Evolutionary conservation across 2,329 filamentous ascomycete genomes (phyloP).

Genomic region (Trichoderma sp.): DNA sequence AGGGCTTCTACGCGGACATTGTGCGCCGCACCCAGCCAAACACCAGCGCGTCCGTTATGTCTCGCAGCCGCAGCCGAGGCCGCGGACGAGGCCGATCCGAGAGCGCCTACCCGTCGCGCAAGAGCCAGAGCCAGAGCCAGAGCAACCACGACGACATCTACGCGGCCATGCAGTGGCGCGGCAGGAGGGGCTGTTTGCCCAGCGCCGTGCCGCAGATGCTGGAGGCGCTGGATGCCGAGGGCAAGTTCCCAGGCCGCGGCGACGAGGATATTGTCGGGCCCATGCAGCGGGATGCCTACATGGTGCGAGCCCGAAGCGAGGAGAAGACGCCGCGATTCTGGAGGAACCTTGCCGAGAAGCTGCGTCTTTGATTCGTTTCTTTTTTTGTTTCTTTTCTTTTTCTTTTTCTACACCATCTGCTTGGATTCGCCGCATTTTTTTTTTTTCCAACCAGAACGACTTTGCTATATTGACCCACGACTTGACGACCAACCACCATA

Average conservation of each 20-base stretch:
- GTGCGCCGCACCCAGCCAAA: conserved; percentile 46
- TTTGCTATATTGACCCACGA: conserved; percentile 29
- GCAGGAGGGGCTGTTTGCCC: conserved; percentile 54
- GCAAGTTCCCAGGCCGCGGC: conserved; percentile 84
- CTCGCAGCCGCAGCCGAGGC: conserved; percentile 40
- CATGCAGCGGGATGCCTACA: conserved; percentile 65
- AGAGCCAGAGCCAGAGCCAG: conserved; percentile 29
- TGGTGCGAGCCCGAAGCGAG: conserved; percentile 45
- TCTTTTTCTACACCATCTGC: not conserved
- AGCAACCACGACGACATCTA: conserved; percentile 40
- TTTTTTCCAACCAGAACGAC: conserved; percentile 12
- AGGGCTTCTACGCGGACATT: conserved; percentile 63
- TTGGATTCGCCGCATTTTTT: conserved; percentile 16
- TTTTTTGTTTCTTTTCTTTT: not conserved
- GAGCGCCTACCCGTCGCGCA: conserved; percentile 41
- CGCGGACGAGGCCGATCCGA: conserved; percentile 35
- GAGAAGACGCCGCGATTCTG: conserved; percentile 48
- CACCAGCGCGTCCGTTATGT: conserved; percentile 27
- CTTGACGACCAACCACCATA: conserved; percentile 41
- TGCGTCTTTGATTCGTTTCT: conserved; percentile 29
- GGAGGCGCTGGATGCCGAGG: conserved; percentile 64
- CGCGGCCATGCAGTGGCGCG: conserved; percentile 42
- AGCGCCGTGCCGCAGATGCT: conserved; percentile 66
- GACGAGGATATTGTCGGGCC: conserved; percentile 93
- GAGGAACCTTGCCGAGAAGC: conserved; percentile 47